These are phyloP conservation scores for Firmiana major DNA, from an alignment of 345 rosid genomes.

Conservation along the genomic window DNA sequence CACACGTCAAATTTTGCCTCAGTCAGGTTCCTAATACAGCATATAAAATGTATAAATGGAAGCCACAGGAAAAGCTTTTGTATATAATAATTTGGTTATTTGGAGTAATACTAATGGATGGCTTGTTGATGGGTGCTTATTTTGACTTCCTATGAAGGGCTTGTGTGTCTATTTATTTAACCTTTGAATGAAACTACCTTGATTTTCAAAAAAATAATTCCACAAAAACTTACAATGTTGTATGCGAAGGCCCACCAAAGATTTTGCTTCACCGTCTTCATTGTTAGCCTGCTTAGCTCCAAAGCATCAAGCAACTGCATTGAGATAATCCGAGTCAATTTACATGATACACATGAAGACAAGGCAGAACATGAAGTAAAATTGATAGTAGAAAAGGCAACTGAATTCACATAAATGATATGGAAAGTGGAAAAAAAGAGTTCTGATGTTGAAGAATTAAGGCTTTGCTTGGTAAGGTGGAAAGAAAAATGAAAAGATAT, in stretches of 20 bases:
- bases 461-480: no score
- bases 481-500: no score
- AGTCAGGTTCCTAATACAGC: not conserved
- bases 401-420: not conserved
- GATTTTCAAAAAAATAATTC: no score
- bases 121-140: no score
- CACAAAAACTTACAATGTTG: conserved; percentile 69
- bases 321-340: conserved; percentile 15
- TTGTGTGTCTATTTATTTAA: no score
- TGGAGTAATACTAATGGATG: no score
- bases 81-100: not conserved
- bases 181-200: no score
- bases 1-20: not conserved
- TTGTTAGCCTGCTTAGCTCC: conserved; percentile 89
- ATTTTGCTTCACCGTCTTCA: conserved; percentile 96
- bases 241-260: conserved; percentile 99
- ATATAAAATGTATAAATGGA: not conserved
- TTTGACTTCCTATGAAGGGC: no score
- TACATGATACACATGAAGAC: not conserved
- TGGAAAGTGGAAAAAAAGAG: not conserved
- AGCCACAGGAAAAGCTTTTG: not conserved
- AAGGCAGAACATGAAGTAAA: not conserved
- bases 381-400: not conserved
- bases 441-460: not conserved
- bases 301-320: conserved; percentile 86